Evolutionary conservation across 176 grass and related monocot genomes (phyloP).

Genomic region (Hordeum marinum): DNA sequence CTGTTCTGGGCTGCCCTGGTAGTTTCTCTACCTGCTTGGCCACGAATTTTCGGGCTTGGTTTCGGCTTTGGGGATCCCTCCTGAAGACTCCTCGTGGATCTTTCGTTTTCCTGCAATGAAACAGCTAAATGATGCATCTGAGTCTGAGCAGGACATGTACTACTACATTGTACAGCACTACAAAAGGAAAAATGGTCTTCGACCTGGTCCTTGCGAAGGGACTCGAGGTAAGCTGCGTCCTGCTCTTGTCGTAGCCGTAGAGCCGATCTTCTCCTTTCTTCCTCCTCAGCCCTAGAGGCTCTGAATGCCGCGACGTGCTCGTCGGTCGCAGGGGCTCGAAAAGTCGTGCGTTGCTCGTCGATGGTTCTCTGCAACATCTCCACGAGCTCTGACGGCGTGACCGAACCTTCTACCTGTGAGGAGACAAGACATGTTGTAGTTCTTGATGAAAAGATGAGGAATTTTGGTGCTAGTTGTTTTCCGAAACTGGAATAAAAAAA

Average conservation of each 20-base stretch:
- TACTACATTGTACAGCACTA: not conserved
- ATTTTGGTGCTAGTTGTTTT: no score
- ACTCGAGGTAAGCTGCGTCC: constrained; percentile 62
- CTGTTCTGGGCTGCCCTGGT: constrained; percentile 20
- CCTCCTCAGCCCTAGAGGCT: constrained; percentile 45
- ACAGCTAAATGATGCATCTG: not conserved
- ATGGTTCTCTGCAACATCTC: constrained; percentile 66
- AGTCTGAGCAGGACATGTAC: not conserved
- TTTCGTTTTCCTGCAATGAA: constrained; percentile 45
- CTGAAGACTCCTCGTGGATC: constrained; percentile 14
- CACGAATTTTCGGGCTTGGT: not conserved
- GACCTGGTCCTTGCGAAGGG: constrained; percentile 62
- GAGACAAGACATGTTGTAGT: not conserved
- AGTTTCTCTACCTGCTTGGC: constrained; percentile 12
- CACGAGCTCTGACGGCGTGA: constrained; percentile 57
- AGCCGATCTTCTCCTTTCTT: constrained; percentile 44
- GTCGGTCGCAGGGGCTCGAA: not conserved
- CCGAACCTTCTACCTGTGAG: constrained; percentile 55
- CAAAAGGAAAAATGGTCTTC: not conserved
- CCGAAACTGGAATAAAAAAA: no score
- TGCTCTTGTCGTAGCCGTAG: constrained; percentile 45
- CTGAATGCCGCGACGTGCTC: constrained; percentile 4
- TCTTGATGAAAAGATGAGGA: not conserved
- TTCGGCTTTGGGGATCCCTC: constrained; percentile 14
- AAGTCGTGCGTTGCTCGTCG: constrained; percentile 52